phyloP scores from a whole-genome alignment of 139 green algal species.

The Tetradesmus obliquus region DNA sequence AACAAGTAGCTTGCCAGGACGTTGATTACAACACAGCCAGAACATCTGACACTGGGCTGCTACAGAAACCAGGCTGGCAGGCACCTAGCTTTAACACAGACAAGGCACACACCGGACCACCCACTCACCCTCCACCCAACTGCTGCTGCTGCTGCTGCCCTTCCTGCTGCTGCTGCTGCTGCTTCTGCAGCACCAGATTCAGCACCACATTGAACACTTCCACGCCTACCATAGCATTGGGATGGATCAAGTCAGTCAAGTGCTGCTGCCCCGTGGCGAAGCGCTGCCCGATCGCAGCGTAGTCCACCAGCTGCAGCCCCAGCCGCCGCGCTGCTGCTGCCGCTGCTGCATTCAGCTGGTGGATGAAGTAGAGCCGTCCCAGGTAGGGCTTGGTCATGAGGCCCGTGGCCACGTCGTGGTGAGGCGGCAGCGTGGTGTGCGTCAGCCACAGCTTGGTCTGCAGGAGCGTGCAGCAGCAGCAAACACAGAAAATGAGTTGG shows the following conservation, averaged over 20 bases:
- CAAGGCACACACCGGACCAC: not conserved
- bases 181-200: conserved; percentile 45
- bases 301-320: conserved; percentile 48
- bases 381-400: conserved; percentile 45
- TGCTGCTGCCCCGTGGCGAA: conserved; percentile 31
- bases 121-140: not conserved
- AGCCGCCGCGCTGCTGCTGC: conserved; percentile 6
- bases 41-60: no score
- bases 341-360: conserved; percentile 48
- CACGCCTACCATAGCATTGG: conserved; percentile 21
- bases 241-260: conserved; percentile 44
- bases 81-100: not conserved
- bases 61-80: not conserved
- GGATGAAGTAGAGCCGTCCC: conserved; percentile 40
- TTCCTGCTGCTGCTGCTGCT: conserved; percentile 7
- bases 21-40: no score
- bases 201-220: conserved; percentile 45
- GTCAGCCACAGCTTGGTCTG: conserved; percentile 41
- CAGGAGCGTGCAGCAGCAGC: not conserved
- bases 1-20: not conserved
- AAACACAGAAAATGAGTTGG: not conserved
- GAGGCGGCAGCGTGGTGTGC: conserved; percentile 47
- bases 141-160: conserved; percentile 1
- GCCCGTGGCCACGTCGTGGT: not conserved
- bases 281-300: conserved; percentile 9